Evolutionary conservation across 352 stramenopile species (phyloP).

Genomic region (Phytophthora cryptogea): DNA sequence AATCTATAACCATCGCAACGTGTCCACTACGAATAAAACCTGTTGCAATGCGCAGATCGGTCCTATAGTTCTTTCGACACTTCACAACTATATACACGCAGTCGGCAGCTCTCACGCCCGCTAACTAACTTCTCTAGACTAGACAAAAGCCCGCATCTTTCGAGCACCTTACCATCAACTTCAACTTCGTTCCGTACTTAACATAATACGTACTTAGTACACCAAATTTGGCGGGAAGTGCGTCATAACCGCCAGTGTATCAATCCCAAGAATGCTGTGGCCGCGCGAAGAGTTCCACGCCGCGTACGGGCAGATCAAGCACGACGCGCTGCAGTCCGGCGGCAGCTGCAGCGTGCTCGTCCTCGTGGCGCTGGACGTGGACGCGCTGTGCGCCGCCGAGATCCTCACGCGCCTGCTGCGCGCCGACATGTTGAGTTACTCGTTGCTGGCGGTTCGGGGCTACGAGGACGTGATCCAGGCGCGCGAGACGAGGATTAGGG

Average conservation of each 20-base stretch:
- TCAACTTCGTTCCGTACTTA: no score
- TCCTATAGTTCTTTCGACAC: no score
- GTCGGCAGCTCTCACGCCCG: no score
- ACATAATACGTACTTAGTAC: neutral
- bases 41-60: no score
- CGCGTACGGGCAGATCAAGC: slow-evolving; percentile 84
- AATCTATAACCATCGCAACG: no score
- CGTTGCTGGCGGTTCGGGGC: slow-evolving; percentile 71
- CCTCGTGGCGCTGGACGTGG: slow-evolving; percentile 93
- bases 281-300: slow-evolving; percentile 87
- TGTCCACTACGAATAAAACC: no score
- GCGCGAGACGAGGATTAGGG: slow-evolving; percentile 67
- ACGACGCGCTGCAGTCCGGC: slow-evolving; percentile 68
- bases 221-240: slow-evolving; percentile 22
- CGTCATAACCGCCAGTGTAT: neutral
- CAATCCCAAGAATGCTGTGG: slow-evolving; percentile 61
- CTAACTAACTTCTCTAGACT: no score
- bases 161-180: no score
- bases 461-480: slow-evolving; percentile 87
- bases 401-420: slow-evolving; percentile 91
- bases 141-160: no score
- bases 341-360: slow-evolving; percentile 88
- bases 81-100: no score
- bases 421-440: slow-evolving; percentile 77
- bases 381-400: slow-evolving; percentile 94